Evolutionary conservation across 768 basidiomycete species (phyloP).

Genomic region (Suillus decipiens): DNA sequence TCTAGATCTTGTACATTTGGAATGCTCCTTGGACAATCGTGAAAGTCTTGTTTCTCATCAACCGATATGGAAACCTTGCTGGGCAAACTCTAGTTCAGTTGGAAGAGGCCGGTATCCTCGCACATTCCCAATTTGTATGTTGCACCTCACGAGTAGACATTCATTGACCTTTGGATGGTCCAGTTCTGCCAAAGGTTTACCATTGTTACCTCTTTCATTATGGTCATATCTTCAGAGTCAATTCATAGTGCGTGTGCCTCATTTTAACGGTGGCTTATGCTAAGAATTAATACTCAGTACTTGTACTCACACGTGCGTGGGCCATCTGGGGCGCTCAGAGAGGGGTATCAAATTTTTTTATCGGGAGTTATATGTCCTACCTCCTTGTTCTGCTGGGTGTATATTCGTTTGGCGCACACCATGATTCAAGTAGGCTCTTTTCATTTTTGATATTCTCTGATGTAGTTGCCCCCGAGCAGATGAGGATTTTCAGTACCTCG

Average conservation of each 20-base stretch:
- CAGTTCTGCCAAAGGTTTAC: slow-evolving; percentile 22
- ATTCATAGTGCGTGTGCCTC: slow-evolving; percentile 23
- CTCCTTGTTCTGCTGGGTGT: background rate
- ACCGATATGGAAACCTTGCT: slow-evolving; percentile 19
- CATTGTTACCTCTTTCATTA: slow-evolving; percentile 1
- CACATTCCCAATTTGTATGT: slow-evolving; percentile 20
- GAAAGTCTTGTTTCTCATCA: slow-evolving; percentile 23
- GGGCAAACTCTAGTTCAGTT: slow-evolving; percentile 24
- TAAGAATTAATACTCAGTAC: slow-evolving; percentile 15
- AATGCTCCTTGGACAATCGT: slow-evolving; percentile 14
- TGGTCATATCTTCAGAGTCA: slow-evolving; percentile 21
- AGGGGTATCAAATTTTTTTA: background rate
- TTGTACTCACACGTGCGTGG: slow-evolving; percentile 27
- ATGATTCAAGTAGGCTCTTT: background rate
- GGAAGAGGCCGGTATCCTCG: slow-evolving; percentile 25
- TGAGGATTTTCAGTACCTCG: slow-evolving; percentile 13
- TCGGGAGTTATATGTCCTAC: slow-evolving; percentile 17
- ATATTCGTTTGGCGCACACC: background rate
- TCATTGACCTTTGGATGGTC: background rate
- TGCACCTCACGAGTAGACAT: background rate
- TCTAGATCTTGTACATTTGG: slow-evolving; percentile 16
- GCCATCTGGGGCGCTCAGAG: slow-evolving; percentile 23
- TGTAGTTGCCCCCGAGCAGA: background rate
- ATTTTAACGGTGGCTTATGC: background rate
- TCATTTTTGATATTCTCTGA: background rate